Conservation (phyloP, 495 filamentous ascomycete species). For the Neurospora sp. region DNA sequence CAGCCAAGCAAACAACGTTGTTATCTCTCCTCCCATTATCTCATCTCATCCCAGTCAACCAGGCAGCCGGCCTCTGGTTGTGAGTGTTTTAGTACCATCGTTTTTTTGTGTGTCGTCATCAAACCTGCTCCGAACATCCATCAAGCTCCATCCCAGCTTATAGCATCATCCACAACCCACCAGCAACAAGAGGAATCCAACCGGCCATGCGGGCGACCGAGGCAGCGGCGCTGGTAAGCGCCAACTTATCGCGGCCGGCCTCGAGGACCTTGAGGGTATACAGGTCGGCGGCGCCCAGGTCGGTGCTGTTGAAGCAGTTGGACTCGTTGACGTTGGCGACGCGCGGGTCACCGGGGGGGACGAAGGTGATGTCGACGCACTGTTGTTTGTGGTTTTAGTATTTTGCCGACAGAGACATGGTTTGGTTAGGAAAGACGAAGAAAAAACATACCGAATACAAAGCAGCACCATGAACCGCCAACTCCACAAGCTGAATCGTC, state of each 20-base stretch:
- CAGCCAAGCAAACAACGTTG: background rate
- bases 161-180: conserved; percentile 25
- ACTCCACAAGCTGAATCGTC: conserved; percentile 89
- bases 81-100: background rate
- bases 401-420: background rate
- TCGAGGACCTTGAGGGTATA: conserved; percentile 48
- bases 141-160: conserved; percentile 1
- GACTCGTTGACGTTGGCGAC: conserved; percentile 59
- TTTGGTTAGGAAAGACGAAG: background rate
- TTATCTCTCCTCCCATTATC: background rate
- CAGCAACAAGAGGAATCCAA: conserved; percentile 27
- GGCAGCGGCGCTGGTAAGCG: conserved; percentile 8
- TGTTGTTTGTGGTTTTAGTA: conserved; percentile 27
- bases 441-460: conserved; percentile 71
- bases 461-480: conserved; percentile 79
- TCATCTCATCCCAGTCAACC: background rate
- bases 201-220: conserved; percentile 16
- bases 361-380: conserved; percentile 85
- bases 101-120: background rate
- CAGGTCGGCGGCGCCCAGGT: conserved; percentile 64
- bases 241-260: conserved; percentile 18
- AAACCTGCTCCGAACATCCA: background rate
- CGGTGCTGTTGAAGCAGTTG: conserved; percentile 78
- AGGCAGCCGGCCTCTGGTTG: background rate
- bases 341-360: conserved; percentile 52